phyloP scores from a whole-genome alignment of 2,329 filamentous ascomycete species.

The Neopestalotiopsis clavispora region DNA sequence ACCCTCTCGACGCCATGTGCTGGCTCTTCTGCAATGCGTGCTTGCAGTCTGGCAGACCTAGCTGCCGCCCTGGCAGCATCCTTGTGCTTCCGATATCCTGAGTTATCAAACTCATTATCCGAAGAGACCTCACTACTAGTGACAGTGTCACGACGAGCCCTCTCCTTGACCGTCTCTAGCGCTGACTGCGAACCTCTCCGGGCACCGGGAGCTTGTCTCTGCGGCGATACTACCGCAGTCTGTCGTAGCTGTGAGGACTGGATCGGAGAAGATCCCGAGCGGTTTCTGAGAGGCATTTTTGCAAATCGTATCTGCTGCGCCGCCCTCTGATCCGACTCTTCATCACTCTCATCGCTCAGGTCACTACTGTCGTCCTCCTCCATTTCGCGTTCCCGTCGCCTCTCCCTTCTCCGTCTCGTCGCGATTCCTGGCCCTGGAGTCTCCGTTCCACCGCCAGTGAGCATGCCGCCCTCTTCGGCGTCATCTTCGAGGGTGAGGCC shows the following conservation, averaged over 20 bases:
- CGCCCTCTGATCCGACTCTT: slow-evolving; percentile 73
- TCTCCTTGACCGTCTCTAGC: slow-evolving; percentile 71
- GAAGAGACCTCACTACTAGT: slow-evolving; percentile 85
- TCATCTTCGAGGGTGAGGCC: slow-evolving; percentile 72
- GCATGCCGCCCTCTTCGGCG: slow-evolving; percentile 74
- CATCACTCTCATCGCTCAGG: slow-evolving; percentile 82
- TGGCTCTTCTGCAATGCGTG: slow-evolving; percentile 57
- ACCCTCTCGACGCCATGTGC: slow-evolving; percentile 47
- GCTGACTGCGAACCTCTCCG: slow-evolving; percentile 75
- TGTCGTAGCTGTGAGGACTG: slow-evolving; percentile 69
- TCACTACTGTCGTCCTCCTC: slow-evolving; percentile 89
- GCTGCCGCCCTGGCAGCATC: slow-evolving; percentile 65
- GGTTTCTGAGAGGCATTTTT: slow-evolving; percentile 88
- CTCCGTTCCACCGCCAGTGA: slow-evolving; percentile 70
- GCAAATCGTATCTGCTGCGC: slow-evolving; percentile 93
- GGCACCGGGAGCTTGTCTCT: slow-evolving; percentile 47
- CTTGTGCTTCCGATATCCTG: slow-evolving; percentile 66
- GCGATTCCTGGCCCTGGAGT: slow-evolving; percentile 71
- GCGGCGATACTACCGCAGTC: slow-evolving; percentile 52
- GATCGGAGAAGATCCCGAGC: slow-evolving; percentile 87
- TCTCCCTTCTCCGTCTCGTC: slow-evolving; percentile 65
- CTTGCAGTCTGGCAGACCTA: slow-evolving; percentile 56
- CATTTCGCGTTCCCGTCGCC: slow-evolving; percentile 75
- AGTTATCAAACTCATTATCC: slow-evolving; percentile 77
- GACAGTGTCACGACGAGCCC: slow-evolving; percentile 74